These are phyloP conservation scores for Rhodotorula graminis DNA, from an alignment of 768 basidiomycete genomes.

Conservation along the genomic window DNA sequence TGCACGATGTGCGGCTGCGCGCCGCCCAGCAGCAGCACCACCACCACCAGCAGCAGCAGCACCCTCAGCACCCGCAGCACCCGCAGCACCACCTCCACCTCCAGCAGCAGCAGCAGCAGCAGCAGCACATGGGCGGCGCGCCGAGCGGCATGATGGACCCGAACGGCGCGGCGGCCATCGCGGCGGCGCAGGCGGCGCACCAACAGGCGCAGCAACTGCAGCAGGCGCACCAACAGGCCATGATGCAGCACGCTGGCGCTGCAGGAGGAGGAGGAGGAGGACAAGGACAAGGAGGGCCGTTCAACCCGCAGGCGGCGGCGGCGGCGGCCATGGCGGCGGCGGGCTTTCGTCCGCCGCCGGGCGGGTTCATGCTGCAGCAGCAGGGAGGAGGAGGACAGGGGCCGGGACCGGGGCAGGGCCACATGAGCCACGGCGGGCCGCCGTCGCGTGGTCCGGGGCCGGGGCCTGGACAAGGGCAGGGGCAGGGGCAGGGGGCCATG, in stretches of 20 bases:
- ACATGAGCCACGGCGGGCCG: not conserved
- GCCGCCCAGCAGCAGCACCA: not conserved
- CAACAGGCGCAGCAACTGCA: not conserved
- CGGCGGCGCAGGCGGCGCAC: not conserved
- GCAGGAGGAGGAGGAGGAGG: not conserved
- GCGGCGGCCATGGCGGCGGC: not conserved
- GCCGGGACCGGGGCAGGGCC: not conserved
- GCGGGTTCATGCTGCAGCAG: not conserved
- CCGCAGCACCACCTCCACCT: too few relatives aligned
- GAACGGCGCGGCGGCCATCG: not conserved
- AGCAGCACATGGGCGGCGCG: not conserved
- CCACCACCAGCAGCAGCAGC: too few relatives aligned
- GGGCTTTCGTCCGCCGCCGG: not conserved
- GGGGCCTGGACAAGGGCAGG: not conserved
- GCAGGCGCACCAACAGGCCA: not conserved
- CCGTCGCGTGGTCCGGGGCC: too few relatives aligned
- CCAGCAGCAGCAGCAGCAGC: too few relatives aligned
- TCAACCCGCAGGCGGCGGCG: not conserved
- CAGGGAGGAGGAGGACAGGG: too few relatives aligned
- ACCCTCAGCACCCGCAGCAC: not conserved
- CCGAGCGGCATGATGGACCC: constrained; percentile 1
- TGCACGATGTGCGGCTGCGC: too few relatives aligned
- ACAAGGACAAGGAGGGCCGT: not conserved
- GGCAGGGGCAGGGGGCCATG: not conserved
- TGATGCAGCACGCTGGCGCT: not conserved